These are phyloP conservation scores for Bacterosira constricta DNA, from an alignment of 108 stramenopile species.

Conservation along the genomic window DNA sequence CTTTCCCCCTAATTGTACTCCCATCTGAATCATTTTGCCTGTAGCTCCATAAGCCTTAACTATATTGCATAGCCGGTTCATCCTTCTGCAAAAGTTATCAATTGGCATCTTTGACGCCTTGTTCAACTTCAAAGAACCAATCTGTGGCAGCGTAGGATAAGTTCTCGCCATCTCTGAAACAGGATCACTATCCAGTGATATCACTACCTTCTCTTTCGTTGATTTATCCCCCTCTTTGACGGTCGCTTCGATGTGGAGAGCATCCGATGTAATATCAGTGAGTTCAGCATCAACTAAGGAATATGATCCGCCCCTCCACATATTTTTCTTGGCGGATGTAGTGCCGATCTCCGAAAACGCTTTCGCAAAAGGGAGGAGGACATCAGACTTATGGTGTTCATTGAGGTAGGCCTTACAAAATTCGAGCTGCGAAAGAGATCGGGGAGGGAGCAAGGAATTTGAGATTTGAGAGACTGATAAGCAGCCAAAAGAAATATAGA, in stretches of 20 bases:
- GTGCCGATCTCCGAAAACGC: conserved; percentile 73
- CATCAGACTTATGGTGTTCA: conserved; percentile 70
- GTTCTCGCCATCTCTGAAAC: conserved; percentile 26
- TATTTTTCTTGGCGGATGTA: conserved; percentile 62
- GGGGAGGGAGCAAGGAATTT: no score
- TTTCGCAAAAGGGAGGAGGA: conserved; percentile 57
- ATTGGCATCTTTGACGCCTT: conserved; percentile 47
- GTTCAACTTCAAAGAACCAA: conserved; percentile 41
- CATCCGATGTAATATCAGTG: conserved; percentile 45
- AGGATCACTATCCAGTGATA: conserved; percentile 48
- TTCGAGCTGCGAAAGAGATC: conserved; percentile 17
- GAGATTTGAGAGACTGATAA: no score
- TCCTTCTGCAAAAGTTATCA: conserved; percentile 71
- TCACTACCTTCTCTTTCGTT: conserved; percentile 27
- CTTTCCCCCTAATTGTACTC: conserved; percentile 71
- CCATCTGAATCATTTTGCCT: conserved; percentile 83
- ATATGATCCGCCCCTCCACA: conserved; percentile 73
- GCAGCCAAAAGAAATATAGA: no score
- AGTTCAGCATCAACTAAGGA: conserved; percentile 57
- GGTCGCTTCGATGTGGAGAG: conserved; percentile 29
- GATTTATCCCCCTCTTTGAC: conserved; percentile 38
- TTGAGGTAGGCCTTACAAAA: conserved; percentile 74
- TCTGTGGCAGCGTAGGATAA: conserved; percentile 36
- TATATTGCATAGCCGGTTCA: conserved; percentile 75
- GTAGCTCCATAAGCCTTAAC: conserved; percentile 68